These are phyloP conservation scores for Penicillium sp. DNA, from an alignment of 2,329 filamentous ascomycete genomes.

Conservation along the genomic window DNA sequence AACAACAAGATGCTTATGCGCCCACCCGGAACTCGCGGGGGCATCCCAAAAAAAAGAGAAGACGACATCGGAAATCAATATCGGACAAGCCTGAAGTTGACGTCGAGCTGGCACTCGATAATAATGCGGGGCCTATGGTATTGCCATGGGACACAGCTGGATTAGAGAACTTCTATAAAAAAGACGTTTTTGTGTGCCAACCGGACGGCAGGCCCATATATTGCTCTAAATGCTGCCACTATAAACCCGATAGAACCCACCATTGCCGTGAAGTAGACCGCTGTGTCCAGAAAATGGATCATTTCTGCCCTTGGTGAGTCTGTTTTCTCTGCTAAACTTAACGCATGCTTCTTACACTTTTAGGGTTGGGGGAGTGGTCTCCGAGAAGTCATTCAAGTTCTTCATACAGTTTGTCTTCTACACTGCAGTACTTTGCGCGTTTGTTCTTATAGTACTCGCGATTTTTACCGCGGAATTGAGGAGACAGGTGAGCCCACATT, in stretches of 20 bases:
- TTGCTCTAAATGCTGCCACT: slow-evolving; percentile 82
- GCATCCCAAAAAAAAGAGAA: slow-evolving; percentile 29
- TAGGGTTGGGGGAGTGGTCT: slow-evolving; percentile 90
- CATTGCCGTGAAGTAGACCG: slow-evolving; percentile 82
- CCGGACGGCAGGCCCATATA: slow-evolving; percentile 81
- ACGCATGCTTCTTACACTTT: slow-evolving; percentile 18
- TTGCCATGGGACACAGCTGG: slow-evolving; percentile 65
- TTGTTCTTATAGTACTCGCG: slow-evolving; percentile 67
- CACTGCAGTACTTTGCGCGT: slow-evolving; percentile 68
- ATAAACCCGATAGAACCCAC: slow-evolving; percentile 86
- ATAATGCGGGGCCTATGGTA: slow-evolving; percentile 30
- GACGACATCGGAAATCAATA: slow-evolving; percentile 31
- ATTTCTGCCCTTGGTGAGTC: slow-evolving; percentile 81
- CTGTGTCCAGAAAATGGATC: slow-evolving; percentile 90
- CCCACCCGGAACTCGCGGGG: slow-evolving; percentile 24
- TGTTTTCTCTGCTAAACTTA: not conserved
- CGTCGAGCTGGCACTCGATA: slow-evolving; percentile 33
- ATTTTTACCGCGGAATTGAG: slow-evolving; percentile 65
- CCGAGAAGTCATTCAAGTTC: slow-evolving; percentile 86
- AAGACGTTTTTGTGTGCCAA: slow-evolving; percentile 84
- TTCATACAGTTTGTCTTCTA: slow-evolving; percentile 88
- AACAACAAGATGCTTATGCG: slow-evolving; percentile 28
- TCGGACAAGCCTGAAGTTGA: slow-evolving; percentile 27
- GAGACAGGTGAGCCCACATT: slow-evolving; percentile 44
- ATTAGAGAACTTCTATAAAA: slow-evolving; percentile 77